Conservation (phyloP, 176 grass and related monocot species). For the Bonia amplexicaulis region DNA sequence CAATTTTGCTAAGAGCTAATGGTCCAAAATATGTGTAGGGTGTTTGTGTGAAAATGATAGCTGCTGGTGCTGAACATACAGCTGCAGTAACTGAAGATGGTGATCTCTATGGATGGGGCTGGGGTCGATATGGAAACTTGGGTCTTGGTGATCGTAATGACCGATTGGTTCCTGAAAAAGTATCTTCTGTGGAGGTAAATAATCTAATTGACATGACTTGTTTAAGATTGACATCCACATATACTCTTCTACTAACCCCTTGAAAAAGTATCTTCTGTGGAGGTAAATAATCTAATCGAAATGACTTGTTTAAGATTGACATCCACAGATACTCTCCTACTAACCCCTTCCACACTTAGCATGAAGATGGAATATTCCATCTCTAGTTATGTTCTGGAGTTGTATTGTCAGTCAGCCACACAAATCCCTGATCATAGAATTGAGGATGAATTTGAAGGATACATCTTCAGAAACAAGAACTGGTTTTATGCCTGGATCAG, state of each 20-base stretch:
- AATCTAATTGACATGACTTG: background rate
- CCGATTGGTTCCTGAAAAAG: slow-evolving; percentile 76
- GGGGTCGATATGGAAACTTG: slow-evolving; percentile 97
- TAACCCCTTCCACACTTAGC: background rate
- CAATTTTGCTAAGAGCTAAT: slow-evolving; percentile 23
- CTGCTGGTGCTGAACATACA: slow-evolving; percentile 96
- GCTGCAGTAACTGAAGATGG: slow-evolving; percentile 96
- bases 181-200: slow-evolving; percentile 67
- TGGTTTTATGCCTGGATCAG: background rate
- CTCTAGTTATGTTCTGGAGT: background rate
- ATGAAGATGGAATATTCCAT: slow-evolving; percentile 14
- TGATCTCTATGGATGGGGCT: slow-evolving; percentile 96
- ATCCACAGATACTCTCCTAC: background rate
- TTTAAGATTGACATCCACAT: slow-evolving; percentile 12
- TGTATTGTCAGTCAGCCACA: background rate
- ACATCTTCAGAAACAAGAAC: background rate
- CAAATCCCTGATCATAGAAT: background rate
- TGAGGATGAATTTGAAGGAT: background rate
- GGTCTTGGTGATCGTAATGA: slow-evolving; percentile 95
- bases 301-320: background rate
- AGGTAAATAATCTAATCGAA: slow-evolving; percentile 41
- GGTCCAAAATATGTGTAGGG: slow-evolving; percentile 47
- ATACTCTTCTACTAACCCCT: background rate
- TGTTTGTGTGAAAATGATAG: slow-evolving; percentile 90
- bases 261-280: slow-evolving; percentile 35